phyloP scores from a whole-genome alignment of 768 basidiomycete genomes.

The Rhodotorula kratochvilovae region DNA sequence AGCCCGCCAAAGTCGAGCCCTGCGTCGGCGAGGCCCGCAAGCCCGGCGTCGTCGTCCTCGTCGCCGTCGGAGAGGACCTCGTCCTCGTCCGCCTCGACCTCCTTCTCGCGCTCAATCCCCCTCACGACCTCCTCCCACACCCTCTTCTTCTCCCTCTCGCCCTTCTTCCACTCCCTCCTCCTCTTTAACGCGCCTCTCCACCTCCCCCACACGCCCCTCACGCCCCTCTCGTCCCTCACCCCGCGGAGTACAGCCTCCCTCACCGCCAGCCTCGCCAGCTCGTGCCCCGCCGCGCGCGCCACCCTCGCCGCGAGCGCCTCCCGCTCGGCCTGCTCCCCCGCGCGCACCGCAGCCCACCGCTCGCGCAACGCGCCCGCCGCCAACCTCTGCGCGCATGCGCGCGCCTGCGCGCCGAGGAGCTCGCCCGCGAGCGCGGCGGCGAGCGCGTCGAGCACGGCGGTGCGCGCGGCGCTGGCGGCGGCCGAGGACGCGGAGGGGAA shows the following conservation, averaged over 20 bases:
- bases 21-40: constrained; percentile 10
- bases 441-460: neutral
- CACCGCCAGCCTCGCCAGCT: neutral
- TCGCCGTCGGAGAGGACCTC: constrained; percentile 7
- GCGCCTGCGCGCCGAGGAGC: neutral
- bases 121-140: neutral
- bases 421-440: neutral
- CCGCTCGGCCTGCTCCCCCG: neutral
- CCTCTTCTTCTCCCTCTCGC: neutral
- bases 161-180: neutral
- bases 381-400: neutral
- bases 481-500: neutral
- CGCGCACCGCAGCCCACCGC: constrained; percentile 2
- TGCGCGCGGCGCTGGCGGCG: neutral
- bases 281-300: neutral
- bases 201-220: too few species aligned
- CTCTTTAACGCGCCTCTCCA: constrained; percentile 31
- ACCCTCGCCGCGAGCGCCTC: neutral
- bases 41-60: constrained; percentile 14
- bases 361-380: neutral
- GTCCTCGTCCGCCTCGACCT: constrained; percentile 26
- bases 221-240: neutral
- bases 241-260: constrained; percentile 5
- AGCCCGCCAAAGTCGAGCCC: constrained; percentile 53
- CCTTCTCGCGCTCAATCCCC: constrained; percentile 13